Conservation (phyloP, 1,284 basidiomycete species). For the Marasmius sp. region DNA sequence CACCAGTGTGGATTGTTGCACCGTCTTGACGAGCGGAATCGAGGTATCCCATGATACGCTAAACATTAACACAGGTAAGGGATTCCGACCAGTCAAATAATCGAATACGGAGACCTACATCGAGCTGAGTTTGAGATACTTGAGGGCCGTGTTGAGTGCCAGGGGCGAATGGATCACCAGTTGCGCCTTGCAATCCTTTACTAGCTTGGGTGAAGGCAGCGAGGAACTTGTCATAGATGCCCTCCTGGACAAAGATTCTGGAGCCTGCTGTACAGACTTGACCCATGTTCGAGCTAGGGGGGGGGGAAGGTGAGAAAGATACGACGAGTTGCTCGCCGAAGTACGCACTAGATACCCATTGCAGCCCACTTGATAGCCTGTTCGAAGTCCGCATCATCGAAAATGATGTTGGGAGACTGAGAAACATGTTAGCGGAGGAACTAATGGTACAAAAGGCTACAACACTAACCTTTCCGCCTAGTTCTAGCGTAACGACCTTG, state of each 20-base stretch:
- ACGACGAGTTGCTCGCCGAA: background rate
- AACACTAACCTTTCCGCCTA: conserved; percentile 3
- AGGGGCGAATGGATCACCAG: conserved; percentile 79
- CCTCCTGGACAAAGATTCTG: conserved; percentile 80
- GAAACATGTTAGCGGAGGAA: too few species aligned
- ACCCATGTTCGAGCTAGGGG: background rate
- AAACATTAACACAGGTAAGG: background rate
- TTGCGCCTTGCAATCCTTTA: conserved; percentile 42
- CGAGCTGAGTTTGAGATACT: conserved; percentile 69
- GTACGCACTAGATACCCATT: conserved; percentile 2
- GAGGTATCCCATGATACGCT: conserved; percentile 86
- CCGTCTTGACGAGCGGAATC: conserved; percentile 82
- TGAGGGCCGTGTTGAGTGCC: conserved; percentile 85
- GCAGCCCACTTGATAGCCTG: conserved; percentile 5
- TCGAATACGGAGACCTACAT: conserved; percentile 39
- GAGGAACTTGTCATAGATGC: conserved; percentile 77
- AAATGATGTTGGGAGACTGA: conserved; percentile 7
- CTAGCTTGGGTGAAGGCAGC: conserved; percentile 54
- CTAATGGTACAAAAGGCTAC: too few species aligned
- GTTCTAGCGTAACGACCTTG: conserved; percentile 5
- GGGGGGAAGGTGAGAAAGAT: background rate
- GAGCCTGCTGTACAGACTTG: conserved; percentile 87
- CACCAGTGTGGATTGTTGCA: conserved; percentile 79
- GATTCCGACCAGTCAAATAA: background rate
- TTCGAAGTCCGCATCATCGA: conserved; percentile 7